Percentiles rank a stretch among this genome's conserved stretches.
phyloP scores from a whole-genome alignment of 2,329 filamentous ascomycete genomes.

The Rutstroemia sp. region DNA sequence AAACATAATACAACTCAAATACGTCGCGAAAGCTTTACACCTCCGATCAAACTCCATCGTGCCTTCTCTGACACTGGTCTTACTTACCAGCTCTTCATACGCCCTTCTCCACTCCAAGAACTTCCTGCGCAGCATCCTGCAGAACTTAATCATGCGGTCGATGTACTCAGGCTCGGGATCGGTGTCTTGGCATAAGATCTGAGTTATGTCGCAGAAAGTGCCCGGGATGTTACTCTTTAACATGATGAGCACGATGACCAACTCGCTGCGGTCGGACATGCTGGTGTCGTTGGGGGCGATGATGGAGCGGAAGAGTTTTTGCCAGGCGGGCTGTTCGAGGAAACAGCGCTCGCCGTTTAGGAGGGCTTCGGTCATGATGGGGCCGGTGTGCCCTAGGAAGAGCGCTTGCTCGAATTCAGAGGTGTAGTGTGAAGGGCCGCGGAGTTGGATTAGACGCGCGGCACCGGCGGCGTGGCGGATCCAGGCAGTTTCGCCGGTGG shows the following conservation, averaged over 20 bases:
- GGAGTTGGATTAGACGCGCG: slow-evolving; percentile 27
- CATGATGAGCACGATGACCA: slow-evolving; percentile 19
- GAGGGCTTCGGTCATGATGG: slow-evolving; percentile 26
- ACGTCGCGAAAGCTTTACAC: slow-evolving; percentile 20
- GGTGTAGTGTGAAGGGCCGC: slow-evolving; percentile 26
- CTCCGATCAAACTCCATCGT: slow-evolving; percentile 15
- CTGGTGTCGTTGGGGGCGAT: slow-evolving; percentile 10
- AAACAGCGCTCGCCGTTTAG: slow-evolving; percentile 21
- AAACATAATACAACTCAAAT: slow-evolving; percentile 26
- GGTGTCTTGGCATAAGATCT: slow-evolving; percentile 9
- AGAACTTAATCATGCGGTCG: not conserved
- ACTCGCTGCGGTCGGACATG: slow-evolving; percentile 20
- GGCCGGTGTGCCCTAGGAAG: slow-evolving; percentile 30
- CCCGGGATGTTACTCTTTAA: slow-evolving; percentile 21
- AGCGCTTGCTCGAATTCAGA: slow-evolving; percentile 32
- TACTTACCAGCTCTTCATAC: slow-evolving; percentile 4
- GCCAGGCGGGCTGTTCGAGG: slow-evolving; percentile 18
- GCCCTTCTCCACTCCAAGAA: slow-evolving; percentile 13
- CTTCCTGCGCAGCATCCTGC: slow-evolving; percentile 9
- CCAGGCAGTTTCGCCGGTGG: slow-evolving; percentile 26
- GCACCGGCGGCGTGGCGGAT: slow-evolving; percentile 30
- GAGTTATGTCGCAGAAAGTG: slow-evolving; percentile 27
- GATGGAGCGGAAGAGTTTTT: slow-evolving; percentile 17
- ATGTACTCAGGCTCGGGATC: not conserved
- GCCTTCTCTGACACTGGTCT: slow-evolving; percentile 4